Base-by-base conservation (phyloP, 1,284 basidiomycete genomes). In the Tilletia setariae region DNA sequence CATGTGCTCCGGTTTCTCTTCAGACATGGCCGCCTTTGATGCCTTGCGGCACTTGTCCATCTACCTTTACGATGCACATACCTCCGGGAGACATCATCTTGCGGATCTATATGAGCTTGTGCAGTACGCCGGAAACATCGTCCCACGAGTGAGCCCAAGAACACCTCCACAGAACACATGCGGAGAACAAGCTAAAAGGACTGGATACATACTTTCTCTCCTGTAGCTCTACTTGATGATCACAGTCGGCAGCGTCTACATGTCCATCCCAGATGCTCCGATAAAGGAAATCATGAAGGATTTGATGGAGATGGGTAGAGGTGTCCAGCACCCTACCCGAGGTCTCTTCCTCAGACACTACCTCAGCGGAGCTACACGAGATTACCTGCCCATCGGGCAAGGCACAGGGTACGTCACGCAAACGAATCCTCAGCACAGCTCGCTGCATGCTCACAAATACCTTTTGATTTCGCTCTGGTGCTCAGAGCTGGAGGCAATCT, bases 231-330 rank as follows among this genome's bases (percentile, higher is more conserved):
- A 82, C 67, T 76, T 82, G 67, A 81, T 82, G 80, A 77, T 82
- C 75, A 82, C 80, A 46, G 80, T 82, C 3, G 80, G 80, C 63
- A 74, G 76, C 69, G 80, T 82, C 21, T 82, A 82, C 74, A 81
- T 82, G 79, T 81, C 79, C 9, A 77, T 82, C 64, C 78, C 79
- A 63, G 80, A 81, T 63, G 80, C 80, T 51, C 80, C 80, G 21
- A 76, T 82, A 72, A 79, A 80, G 71, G 80, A 82, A 67, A 81
- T 82, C 72, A 81, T 82, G 79, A 79, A 78, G 68, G 80, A 82
- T 67, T 70, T 82, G 67, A 81, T 81, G 76, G 80, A 82, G 68
- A 82, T 82, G 80, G 71, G 77, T 53, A 74, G 80, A 23, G 80
- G 80, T 64, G 79, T 82, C 9, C 80, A 82, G 74, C 79, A 82